Percentiles rank a stretch among this genome's conserved stretches.
phyloP scores from a whole-genome alignment of 2,329 filamentous ascomycete genomes.

The Beauveria sp. region DNA sequence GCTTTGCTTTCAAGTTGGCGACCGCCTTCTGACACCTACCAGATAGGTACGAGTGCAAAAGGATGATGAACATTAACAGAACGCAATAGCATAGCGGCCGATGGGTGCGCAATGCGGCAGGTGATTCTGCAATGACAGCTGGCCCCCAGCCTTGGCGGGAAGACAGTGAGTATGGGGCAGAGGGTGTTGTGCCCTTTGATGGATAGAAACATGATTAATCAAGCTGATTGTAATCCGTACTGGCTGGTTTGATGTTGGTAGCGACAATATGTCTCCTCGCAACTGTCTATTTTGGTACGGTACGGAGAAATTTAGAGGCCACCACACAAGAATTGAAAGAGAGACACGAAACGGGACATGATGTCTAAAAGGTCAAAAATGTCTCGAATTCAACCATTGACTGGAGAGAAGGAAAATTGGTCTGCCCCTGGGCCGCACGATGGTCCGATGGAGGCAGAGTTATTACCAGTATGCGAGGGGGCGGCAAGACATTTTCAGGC shows the following conservation, averaged over 20 bases:
- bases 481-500: conserved; percentile 7
- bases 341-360: neutral
- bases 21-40: neutral
- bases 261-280: too few species aligned
- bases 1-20: neutral
- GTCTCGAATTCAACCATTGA: neutral
- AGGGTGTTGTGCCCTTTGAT: neutral
- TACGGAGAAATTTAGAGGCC: neutral
- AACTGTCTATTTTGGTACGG: too few species aligned
- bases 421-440: neutral
- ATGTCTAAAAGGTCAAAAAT: neutral
- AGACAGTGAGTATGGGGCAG: neutral
- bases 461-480: conserved; percentile 2
- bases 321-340: neutral
- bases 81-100: neutral
- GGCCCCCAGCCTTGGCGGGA: neutral
- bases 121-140: neutral
- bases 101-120: neutral
- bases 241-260: too few species aligned
- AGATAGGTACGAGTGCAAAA: neutral
- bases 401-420: neutral
- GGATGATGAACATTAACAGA: neutral
- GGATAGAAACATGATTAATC: neutral
- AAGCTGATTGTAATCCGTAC: neutral
- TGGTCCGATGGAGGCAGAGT: neutral